Base-by-base conservation (phyloP, 208 protist species). In the Leishmania mexicana region DNA sequence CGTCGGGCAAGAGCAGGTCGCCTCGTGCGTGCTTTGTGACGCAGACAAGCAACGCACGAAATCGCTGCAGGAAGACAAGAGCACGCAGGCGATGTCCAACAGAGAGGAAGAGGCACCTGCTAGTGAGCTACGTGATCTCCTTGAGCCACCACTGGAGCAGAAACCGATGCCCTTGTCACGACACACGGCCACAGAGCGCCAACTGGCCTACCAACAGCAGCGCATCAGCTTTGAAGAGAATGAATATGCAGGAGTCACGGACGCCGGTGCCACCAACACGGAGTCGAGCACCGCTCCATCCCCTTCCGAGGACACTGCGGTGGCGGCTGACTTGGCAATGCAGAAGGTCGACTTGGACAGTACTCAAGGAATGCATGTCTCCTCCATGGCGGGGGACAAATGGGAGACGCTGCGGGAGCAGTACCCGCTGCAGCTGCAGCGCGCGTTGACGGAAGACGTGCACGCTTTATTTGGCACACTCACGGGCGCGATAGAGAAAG, bases 391-490 rank as follows among this genome's bases (percentile, higher is more conserved):
- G 35, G 75, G 75, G 21, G 57, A 83, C 21, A 83, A 71, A 58
- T 75, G 75, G 67, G 54, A 31, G 24, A 21, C 49, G 42, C 54
- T 79, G 51, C 45, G 75, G 31, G 75, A 58, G 19, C 68, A 76
- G 45, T 62, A 42, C 42, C 75, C 75, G 21, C 54, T 79, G 31
- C 75, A 79, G n/a, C 67, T 71, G 75, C 71, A 79, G 75, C 64
- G 67, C 8, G 57, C 80, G 28, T 24, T 83, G 80, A 47, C 74
- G 54, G 60, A 40, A 17, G 80, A 83, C 54, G 75, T 80, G 74
- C 65, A 80, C 40, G 49, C 72, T 51, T 67, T 75, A 38, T 83
- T 62, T 40, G 74, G 80, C n/a, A 53, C 75, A 0, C 74, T 57
- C 19, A 31, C 42, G 2, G 15, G 24, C 35, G 73, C 80, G 3